Evolutionary conservation across 2,329 filamentous ascomycete species (phyloP).

Genomic region (Arthroderma uncinatum): DNA sequence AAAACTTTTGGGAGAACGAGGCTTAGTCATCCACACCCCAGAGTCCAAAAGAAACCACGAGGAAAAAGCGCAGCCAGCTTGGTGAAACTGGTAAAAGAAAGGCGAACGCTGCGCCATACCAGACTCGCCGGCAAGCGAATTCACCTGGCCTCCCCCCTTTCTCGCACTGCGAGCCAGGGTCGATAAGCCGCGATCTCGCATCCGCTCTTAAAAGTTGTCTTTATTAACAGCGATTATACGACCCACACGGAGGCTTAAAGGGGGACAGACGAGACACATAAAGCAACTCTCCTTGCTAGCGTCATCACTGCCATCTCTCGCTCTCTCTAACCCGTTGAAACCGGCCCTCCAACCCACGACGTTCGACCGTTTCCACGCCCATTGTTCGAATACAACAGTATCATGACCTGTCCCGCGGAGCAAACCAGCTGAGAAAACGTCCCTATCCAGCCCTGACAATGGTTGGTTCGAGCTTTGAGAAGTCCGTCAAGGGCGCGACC

Average conservation of each 20-base stretch:
- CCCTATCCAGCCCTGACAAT: constrained; percentile 8
- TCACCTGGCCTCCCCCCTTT: not conserved
- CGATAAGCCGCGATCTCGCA: not conserved
- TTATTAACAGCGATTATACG: not conserved
- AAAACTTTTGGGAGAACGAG: not conserved
- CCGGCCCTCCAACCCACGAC: not conserved
- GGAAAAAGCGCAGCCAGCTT: not conserved
- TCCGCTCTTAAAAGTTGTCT: not conserved
- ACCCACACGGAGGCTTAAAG: constrained; percentile 1
- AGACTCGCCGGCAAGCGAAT: not conserved
- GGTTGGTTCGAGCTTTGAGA: constrained; percentile 79
- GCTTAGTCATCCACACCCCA: constrained; percentile 1
- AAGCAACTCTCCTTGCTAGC: not conserved
- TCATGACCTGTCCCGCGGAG: not conserved
- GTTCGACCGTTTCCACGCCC: not conserved
- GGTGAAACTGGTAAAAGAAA: not conserved
- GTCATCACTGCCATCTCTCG: not conserved
- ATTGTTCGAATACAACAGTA: not conserved
- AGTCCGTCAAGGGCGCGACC: constrained; percentile 96
- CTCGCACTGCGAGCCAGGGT: not conserved
- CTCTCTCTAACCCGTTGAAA: not conserved
- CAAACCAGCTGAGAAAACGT: not conserved
- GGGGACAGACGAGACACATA: not conserved
- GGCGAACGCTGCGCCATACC: not conserved
- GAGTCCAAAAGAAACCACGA: not conserved